phyloP scores from a whole-genome alignment of 1,284 basidiomycete species.

The Naganishia albida region DNA sequence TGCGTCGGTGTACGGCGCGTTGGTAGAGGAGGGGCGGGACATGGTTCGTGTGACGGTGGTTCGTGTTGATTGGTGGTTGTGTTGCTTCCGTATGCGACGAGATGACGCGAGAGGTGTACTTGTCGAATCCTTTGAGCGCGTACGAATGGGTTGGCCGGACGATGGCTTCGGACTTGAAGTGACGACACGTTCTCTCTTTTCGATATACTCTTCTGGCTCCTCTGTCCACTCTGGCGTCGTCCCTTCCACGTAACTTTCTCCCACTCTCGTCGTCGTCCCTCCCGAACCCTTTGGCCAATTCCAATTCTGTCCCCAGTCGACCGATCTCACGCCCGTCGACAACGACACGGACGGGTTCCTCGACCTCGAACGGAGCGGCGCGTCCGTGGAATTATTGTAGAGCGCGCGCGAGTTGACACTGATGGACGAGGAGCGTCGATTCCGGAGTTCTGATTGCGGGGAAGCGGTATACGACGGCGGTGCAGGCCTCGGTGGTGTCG shows the following conservation, averaged over 20 bases:
- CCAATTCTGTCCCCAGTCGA: slow-evolving; percentile 7
- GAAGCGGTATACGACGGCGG: not conserved
- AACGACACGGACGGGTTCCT: slow-evolving; percentile 3
- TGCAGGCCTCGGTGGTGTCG: not conserved
- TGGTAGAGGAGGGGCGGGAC: not conserved
- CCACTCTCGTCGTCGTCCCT: not conserved
- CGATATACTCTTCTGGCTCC: slow-evolving; percentile 4
- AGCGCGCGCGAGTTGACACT: not conserved
- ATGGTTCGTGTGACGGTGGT: not conserved
- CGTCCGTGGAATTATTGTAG: not conserved
- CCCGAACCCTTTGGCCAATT: slow-evolving; percentile 8
- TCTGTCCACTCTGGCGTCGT: slow-evolving; percentile 1
- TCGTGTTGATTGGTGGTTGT: not conserved
- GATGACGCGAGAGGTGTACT: not conserved
- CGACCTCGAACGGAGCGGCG: slow-evolving; percentile 1
- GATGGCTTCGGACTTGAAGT: too few relatives aligned
- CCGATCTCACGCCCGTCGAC: not conserved
- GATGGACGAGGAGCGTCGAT: slow-evolving; percentile 17
- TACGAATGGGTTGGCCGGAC: not conserved
- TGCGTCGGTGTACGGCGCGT: not conserved
- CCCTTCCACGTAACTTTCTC: not conserved
- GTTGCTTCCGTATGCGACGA: slow-evolving; percentile 3
- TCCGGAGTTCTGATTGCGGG: slow-evolving; percentile 8
- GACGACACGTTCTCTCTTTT: too few relatives aligned
- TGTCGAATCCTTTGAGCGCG: slow-evolving; percentile 11